Evolutionary conservation across 257 asterid genomes (phyloP).

Genomic region (Vinca minor): DNA sequence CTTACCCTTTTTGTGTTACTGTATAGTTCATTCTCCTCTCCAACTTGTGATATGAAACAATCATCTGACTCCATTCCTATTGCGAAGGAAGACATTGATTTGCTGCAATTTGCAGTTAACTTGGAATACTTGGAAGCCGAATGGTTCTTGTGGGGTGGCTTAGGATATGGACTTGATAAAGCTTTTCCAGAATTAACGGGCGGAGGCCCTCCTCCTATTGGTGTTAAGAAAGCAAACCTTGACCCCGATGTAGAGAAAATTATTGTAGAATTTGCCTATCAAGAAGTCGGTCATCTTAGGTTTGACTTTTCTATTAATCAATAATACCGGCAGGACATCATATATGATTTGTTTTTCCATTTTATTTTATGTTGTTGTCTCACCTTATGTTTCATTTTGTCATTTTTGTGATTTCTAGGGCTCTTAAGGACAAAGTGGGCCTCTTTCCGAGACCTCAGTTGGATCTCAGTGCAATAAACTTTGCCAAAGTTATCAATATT

Average conservation of each 20-base stretch:
- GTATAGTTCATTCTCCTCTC: not conserved
- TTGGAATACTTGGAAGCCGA: conserved; percentile 44
- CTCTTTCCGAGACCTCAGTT: conserved; percentile 33
- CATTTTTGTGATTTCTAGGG: conserved; percentile 18
- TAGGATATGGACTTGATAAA: conserved; percentile 39
- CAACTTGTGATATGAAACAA: conserved; percentile 9
- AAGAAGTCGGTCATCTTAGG: conserved; percentile 32
- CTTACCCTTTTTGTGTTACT: not conserved
- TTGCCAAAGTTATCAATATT: conserved; percentile 29
- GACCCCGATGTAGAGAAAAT: conserved; percentile 13
- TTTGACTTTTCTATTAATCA: not conserved
- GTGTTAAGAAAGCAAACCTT: conserved; percentile 35
- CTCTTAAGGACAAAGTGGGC: conserved; percentile 31
- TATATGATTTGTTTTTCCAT: not conserved
- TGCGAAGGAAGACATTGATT: conserved; percentile 19
- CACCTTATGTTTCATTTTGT: too few species aligned
- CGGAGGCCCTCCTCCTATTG: conserved; percentile 45
- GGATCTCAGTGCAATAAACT: conserved; percentile 24
- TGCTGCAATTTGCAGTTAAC: conserved; percentile 34
- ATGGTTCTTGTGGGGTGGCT: conserved; percentile 25
- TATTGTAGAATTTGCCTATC: conserved; percentile 25
- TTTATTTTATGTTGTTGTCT: too few species aligned
- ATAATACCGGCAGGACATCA: too few species aligned
- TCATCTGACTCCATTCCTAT: conserved; percentile 12
- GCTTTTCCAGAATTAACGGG: conserved; percentile 24